These are phyloP conservation scores for Clathrus columnatus DNA, from an alignment of 768 basidiomycete genomes.

Conservation along the genomic window DNA sequence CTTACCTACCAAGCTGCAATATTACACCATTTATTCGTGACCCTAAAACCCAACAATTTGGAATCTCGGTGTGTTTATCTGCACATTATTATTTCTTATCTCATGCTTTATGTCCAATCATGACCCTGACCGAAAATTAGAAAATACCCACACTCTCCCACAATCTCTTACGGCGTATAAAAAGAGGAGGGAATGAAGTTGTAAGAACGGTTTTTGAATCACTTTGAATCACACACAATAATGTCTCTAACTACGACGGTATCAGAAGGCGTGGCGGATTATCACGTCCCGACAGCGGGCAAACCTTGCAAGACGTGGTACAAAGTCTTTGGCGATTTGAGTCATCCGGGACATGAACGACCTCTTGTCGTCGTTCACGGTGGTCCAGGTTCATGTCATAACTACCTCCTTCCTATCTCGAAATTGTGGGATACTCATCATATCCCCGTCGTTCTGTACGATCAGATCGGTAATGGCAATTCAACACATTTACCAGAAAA, in stretches of 20 bases:
- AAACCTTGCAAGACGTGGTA: conserved; percentile 37
- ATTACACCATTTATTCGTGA: too few relatives aligned
- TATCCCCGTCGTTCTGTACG: conserved; percentile 6
- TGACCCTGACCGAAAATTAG: not conserved
- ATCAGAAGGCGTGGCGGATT: conserved; percentile 23
- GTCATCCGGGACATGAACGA: conserved; percentile 18
- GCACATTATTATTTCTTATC: too few relatives aligned
- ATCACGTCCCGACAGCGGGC: conserved; percentile 18
- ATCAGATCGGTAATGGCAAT: conserved; percentile 13
- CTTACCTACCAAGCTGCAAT: too few relatives aligned
- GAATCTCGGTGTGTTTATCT: too few relatives aligned
- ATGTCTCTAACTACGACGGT: not conserved
- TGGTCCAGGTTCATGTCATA: conserved; percentile 10
- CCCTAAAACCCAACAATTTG: too few relatives aligned
- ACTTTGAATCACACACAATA: not conserved
- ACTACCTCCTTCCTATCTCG: conserved; percentile 9
- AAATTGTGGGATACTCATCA: not conserved
- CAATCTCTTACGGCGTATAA: not conserved
- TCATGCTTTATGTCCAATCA: too few relatives aligned
- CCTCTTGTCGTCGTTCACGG: conserved; percentile 14
- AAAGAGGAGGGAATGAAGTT: too few relatives aligned
- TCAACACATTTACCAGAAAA: conserved; percentile 12
- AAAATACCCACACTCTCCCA: not conserved
- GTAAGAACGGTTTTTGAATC: not conserved
- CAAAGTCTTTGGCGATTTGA: conserved; percentile 34